Conservation (phyloP, 257 asterid genomes). For the Craterostigma plantagineum region DNA sequence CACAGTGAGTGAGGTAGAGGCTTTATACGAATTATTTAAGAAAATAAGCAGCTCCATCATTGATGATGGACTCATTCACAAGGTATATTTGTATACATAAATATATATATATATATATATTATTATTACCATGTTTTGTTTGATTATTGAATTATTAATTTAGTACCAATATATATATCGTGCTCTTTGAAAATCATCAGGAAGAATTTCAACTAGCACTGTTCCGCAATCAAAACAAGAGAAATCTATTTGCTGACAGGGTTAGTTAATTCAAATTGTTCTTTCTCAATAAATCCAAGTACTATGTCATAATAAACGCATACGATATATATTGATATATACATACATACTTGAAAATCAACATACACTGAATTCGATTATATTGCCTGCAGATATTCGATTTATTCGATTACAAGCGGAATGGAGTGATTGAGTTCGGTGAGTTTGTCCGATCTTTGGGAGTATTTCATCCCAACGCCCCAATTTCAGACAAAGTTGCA, state of each 20-base stretch:
- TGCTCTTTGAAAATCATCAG: constrained; percentile 21
- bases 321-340: no score
- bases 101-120: neutral
- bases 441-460: constrained; percentile 75
- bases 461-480: constrained; percentile 69
- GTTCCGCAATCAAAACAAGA: constrained; percentile 51
- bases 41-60: constrained; percentile 70
- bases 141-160: neutral
- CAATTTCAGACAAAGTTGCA: constrained; percentile 34
- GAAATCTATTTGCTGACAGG: constrained; percentile 75
- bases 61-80: constrained; percentile 83
- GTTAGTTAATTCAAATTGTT: no score
- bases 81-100: constrained; percentile 19
- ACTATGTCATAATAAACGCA: no score
- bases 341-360: no score
- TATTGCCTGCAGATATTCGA: constrained; percentile 38
- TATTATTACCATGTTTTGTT: neutral
- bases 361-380: neutral
- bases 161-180: neutral
- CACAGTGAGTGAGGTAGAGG: constrained; percentile 82
- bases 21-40: constrained; percentile 56
- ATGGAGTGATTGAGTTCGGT: constrained; percentile 80
- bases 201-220: constrained; percentile 93
- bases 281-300: no score
- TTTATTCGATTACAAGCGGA: constrained; percentile 54